Evolutionary conservation across 1,284 basidiomycete species (phyloP).

Genomic region (Marasmius fiardii): DNA sequence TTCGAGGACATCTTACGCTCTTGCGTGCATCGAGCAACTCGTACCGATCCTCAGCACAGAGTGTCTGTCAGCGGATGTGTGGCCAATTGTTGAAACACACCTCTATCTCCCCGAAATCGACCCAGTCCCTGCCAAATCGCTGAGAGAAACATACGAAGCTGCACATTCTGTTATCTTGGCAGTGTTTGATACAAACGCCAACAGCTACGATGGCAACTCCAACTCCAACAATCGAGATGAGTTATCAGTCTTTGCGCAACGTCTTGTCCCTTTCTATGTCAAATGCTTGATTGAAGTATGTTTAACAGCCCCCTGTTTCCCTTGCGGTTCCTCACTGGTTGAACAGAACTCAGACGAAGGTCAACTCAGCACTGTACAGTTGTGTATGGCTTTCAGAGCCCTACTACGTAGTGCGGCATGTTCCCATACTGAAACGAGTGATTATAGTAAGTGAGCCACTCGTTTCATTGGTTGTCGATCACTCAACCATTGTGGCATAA

Average conservation of each 20-base stretch:
- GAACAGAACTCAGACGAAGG: conserved; percentile 63
- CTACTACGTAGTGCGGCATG: conserved; percentile 55
- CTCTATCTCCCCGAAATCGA: conserved; percentile 34
- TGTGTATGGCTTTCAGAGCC: conserved; percentile 63
- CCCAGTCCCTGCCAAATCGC: conserved; percentile 44
- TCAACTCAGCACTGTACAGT: conserved; percentile 53
- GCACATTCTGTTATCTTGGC: conserved; percentile 73
- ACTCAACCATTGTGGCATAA: neutral
- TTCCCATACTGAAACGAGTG: neutral
- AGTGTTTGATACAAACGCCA: conserved; percentile 58
- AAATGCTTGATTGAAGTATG: conserved; percentile 63
- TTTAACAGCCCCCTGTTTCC: conserved; percentile 7
- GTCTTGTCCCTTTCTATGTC: conserved; percentile 66
- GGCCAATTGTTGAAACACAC: conserved; percentile 60
- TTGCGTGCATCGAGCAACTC: conserved; percentile 70
- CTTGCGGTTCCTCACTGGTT: neutral
- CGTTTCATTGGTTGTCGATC: neutral
- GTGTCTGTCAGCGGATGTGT: conserved; percentile 47
- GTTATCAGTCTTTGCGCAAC: conserved; percentile 36
- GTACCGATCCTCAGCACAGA: conserved; percentile 50
- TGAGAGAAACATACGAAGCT: conserved; percentile 71
- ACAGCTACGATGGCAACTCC: conserved; percentile 18
- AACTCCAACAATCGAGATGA: neutral
- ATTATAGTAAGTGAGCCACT: too few species aligned
- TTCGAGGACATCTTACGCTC: conserved; percentile 55